Percentiles rank a stretch among this genome's conserved stretches.
These are phyloP conservation scores for Pachyrhizus erosus DNA, from an alignment of 306 rosid species.

Conservation along the genomic window DNA sequence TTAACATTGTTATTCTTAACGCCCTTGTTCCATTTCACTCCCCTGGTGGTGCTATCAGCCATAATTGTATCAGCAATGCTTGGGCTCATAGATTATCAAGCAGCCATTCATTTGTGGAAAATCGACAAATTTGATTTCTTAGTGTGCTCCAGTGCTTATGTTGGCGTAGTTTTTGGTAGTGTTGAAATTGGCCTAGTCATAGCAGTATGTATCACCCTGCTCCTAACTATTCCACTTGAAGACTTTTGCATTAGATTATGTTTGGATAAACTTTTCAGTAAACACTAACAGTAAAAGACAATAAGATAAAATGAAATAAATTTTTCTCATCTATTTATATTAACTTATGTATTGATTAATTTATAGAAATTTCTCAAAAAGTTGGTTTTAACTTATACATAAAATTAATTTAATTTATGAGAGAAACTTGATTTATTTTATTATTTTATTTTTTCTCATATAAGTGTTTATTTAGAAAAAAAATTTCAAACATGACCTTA, in stretches of 20 bases:
- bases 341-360: background rate
- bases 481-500: too few species aligned
- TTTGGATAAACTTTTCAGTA: background rate
- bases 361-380: too few species aligned
- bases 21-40: slow-evolving; percentile 93
- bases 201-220: slow-evolving; percentile 60
- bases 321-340: background rate
- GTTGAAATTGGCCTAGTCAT: slow-evolving; percentile 79
- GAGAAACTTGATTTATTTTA: too few species aligned
- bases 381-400: background rate
- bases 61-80: slow-evolving; percentile 93
- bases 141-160: slow-evolving; percentile 75
- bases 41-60: slow-evolving; percentile 81
- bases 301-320: background rate
- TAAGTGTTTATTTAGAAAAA: too few species aligned
- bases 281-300: background rate
- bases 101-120: slow-evolving; percentile 85
- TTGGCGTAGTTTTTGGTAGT: slow-evolving; percentile 87
- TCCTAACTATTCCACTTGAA: background rate
- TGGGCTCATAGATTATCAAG: slow-evolving; percentile 82
- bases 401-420: too few species aligned
- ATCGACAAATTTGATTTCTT: slow-evolving; percentile 91
- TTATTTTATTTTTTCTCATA: too few species aligned
- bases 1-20: slow-evolving; percentile 81
- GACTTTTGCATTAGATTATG: background rate